Percentiles rank a stretch among this genome's conserved stretches.
Evolutionary conservation across 2,329 filamentous ascomycete species (phyloP).

Genomic region (Cytospora piceae): DNA sequence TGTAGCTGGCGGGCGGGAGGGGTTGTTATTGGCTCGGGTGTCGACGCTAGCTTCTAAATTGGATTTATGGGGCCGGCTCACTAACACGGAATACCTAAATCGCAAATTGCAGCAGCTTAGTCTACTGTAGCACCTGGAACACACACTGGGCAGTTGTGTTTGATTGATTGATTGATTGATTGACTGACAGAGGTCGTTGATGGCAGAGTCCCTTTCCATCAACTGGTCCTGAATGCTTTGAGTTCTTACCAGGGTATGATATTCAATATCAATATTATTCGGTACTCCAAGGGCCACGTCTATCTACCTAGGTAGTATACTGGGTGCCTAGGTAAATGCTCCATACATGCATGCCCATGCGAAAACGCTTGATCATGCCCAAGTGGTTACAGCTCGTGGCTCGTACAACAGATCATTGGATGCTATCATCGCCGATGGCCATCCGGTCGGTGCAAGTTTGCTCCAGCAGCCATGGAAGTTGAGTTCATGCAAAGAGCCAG

Average conservation of each 20-base stretch:
- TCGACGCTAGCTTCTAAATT: neutral
- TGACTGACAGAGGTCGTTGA: neutral
- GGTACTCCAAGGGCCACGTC: neutral
- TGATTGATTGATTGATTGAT: neutral
- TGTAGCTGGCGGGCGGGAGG: conserved; percentile 13
- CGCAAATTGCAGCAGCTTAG: conserved; percentile 11
- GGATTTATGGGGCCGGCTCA: conserved; percentile 1
- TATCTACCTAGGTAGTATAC: neutral
- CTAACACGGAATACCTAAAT: conserved; percentile 4
- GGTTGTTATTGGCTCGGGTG: neutral
- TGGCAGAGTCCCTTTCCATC: neutral
- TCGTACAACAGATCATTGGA: neutral
- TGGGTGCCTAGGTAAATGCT: neutral
- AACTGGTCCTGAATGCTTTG: neutral
- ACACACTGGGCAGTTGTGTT: conserved; percentile 19
- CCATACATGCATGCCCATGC: too few species aligned
- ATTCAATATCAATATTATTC: neutral
- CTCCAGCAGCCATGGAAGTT: conserved; percentile 6
- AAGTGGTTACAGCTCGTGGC: neutral
- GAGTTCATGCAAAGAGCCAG: conserved; percentile 17
- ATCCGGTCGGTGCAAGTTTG: conserved; percentile 1
- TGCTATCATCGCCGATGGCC: conserved; percentile 12
- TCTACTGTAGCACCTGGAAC: conserved; percentile 16
- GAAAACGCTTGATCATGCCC: neutral
- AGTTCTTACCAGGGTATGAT: neutral